Conservation (phyloP, 345 rosid species). For the Hypericum perforatum region DNA sequence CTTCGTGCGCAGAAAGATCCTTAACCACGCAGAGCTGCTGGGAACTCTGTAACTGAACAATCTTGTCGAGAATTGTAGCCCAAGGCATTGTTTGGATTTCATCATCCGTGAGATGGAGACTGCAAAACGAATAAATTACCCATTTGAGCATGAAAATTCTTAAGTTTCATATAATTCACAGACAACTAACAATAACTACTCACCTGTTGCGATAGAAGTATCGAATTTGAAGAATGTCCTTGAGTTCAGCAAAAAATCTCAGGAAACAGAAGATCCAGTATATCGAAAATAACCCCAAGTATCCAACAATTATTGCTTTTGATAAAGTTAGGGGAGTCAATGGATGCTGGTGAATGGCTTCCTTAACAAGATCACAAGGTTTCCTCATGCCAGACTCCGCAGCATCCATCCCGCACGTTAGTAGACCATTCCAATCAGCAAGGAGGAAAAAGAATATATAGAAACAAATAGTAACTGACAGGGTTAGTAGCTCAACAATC, state of each 20-base stretch:
- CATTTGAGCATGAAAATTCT: neutral
- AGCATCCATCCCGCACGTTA: constrained; percentile 97
- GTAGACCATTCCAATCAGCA: constrained; percentile 97
- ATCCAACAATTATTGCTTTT: constrained; percentile 75
- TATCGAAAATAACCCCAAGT: constrained; percentile 70
- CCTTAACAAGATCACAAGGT: constrained; percentile 94
- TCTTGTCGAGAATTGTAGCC: constrained; percentile 87
- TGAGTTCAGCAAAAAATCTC: constrained; percentile 81
- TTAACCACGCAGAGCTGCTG: constrained; percentile 87
- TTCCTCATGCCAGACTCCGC: constrained; percentile 77
- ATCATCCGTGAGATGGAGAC: constrained; percentile 80
- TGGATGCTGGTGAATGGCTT: constrained; percentile 84
- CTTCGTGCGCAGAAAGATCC: constrained; percentile 95
- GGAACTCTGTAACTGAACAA: constrained; percentile 69
- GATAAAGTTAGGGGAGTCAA: constrained; percentile 81
- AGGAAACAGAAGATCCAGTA: constrained; percentile 89
- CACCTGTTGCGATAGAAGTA: constrained; percentile 78
- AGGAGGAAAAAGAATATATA: constrained; percentile 87
- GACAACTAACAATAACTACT: neutral
- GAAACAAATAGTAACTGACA: constrained; percentile 85
- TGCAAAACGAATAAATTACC: constrained; percentile 29
- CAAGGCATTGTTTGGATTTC: constrained; percentile 94
- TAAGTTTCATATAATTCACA: too few relatives aligned
- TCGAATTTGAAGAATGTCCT: constrained; percentile 73
- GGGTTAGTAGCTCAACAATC: constrained; percentile 86